Evolutionary conservation across 2,329 filamentous ascomycete genomes (phyloP).

Genomic region (Pseudogymnoascus sp.): DNA sequence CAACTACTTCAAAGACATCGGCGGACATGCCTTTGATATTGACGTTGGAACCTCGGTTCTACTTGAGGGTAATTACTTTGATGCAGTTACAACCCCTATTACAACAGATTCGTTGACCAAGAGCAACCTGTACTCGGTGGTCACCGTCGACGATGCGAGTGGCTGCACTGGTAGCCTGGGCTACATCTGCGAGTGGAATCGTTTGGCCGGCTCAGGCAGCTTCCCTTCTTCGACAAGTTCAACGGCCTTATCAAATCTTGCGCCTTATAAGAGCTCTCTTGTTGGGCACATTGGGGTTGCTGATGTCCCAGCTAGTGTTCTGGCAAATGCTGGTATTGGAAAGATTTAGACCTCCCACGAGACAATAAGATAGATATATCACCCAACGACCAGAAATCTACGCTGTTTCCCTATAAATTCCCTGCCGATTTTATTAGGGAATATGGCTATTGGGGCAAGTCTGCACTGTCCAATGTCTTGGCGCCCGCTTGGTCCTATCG

Average conservation of each 20-base stretch:
- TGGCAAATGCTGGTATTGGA: slow-evolving; percentile 28
- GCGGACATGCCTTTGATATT: slow-evolving; percentile 40
- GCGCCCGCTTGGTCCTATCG: too few relatives aligned
- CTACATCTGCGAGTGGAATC: slow-evolving; percentile 5
- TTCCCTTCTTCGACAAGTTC: slow-evolving; percentile 29
- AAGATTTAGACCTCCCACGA: slow-evolving; percentile 13
- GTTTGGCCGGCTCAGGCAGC: slow-evolving; percentile 21
- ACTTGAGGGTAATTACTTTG: slow-evolving; percentile 41
- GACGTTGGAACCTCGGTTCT: slow-evolving; percentile 27
- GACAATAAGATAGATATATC: neutral
- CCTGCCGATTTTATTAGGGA: neutral
- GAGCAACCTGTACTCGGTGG: neutral
- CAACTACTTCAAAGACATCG: slow-evolving; percentile 37
- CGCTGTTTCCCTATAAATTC: neutral
- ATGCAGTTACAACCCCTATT: slow-evolving; percentile 33
- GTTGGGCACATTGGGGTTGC: slow-evolving; percentile 23
- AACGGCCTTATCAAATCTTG: slow-evolving; percentile 14
- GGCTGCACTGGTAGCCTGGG: neutral
- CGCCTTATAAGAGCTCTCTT: slow-evolving; percentile 20
- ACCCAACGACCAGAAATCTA: neutral
- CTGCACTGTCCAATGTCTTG: neutral
- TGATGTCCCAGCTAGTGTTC: slow-evolving; percentile 26
- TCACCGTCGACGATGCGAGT: slow-evolving; percentile 1
- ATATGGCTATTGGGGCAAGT: neutral
- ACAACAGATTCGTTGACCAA: neutral